Evolutionary conservation across 495 filamentous ascomycete genomes (phyloP).

Genomic region (Neurospora sp.): DNA sequence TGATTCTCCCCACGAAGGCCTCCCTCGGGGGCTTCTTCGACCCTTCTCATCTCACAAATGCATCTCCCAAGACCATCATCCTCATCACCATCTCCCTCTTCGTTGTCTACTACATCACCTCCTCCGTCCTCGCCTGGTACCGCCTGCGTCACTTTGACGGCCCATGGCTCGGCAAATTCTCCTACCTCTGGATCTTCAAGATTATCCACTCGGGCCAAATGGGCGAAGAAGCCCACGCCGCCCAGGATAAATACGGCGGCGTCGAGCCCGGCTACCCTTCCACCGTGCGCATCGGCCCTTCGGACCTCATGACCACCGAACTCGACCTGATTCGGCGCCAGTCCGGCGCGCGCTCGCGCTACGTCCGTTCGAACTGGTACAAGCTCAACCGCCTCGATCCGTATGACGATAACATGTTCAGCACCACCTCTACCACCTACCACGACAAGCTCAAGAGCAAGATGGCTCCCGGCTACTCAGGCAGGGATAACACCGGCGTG

Average conservation of each 20-base stretch:
- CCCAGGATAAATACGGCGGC: slow-evolving; percentile 19
- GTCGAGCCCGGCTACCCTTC: slow-evolving; percentile 25
- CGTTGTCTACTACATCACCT: slow-evolving; percentile 5
- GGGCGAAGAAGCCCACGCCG: neutral
- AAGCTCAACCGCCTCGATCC: slow-evolving; percentile 20
- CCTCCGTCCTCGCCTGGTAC: slow-evolving; percentile 5
- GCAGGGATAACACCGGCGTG: slow-evolving; percentile 37
- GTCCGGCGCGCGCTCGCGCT: slow-evolving; percentile 21
- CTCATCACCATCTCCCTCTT: neutral
- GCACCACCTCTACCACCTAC: slow-evolving; percentile 22
- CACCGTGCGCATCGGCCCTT: slow-evolving; percentile 42
- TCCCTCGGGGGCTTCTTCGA: neutral
- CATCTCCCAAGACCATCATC: neutral
- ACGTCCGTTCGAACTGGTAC: slow-evolving; percentile 26
- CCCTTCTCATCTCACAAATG: neutral
- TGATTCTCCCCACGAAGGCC: neutral
- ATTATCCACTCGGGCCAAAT: slow-evolving; percentile 7
- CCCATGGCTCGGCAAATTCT: slow-evolving; percentile 11
- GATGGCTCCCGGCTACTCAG: slow-evolving; percentile 34
- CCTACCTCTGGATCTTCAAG: slow-evolving; percentile 13
- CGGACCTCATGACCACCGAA: slow-evolving; percentile 35
- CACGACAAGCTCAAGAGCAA: slow-evolving; percentile 32
- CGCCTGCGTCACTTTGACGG: slow-evolving; percentile 17
- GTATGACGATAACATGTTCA: slow-evolving; percentile 30
- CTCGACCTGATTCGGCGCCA: slow-evolving; percentile 24